Percentiles rank a stretch among this genome's conserved stretches.
These are phyloP conservation scores for Endocalyx cinctus DNA, from an alignment of 2,329 filamentous ascomycete species.

Conservation along the genomic window DNA sequence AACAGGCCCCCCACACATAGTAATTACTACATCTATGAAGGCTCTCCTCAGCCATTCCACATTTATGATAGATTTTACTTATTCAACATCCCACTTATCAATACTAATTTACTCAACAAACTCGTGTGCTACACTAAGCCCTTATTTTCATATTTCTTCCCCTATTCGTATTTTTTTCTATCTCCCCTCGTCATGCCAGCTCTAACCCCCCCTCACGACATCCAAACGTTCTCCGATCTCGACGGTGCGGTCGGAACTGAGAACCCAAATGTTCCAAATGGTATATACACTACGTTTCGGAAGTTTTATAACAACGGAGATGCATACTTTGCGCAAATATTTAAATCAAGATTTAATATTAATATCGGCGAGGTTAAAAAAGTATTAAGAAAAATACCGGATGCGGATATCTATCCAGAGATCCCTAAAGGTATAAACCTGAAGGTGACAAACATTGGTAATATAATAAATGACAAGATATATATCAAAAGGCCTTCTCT, in stretches of 20 bases:
- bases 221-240: constrained; percentile 10
- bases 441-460: constrained; percentile 3
- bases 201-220: constrained; percentile 11
- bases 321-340: constrained; percentile 12
- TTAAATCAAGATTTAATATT: constrained; percentile 9
- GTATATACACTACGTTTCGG: constrained; percentile 11
- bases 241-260: constrained; percentile 7
- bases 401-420: constrained; percentile 12
- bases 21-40: too few species aligned
- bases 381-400: constrained; percentile 10
- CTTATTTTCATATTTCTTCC: too few species aligned
- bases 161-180: too few species aligned
- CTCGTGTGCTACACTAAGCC: too few species aligned
- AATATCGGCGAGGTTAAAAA: constrained; percentile 11
- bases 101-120: too few species aligned
- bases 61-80: too few species aligned
- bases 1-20: too few species aligned
- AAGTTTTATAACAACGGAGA: constrained; percentile 13
- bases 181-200: too few species aligned
- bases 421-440: constrained; percentile 10
- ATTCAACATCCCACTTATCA: too few species aligned
- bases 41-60: too few species aligned
- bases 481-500: constrained; percentile 13
- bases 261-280: constrained; percentile 4
- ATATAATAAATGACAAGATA: constrained; percentile 6